Percentiles rank a stretch among this genome's conserved stretches.
Conservation (phyloP, 345 rosid species). For the Erysimum cheiranthoides region DNA sequence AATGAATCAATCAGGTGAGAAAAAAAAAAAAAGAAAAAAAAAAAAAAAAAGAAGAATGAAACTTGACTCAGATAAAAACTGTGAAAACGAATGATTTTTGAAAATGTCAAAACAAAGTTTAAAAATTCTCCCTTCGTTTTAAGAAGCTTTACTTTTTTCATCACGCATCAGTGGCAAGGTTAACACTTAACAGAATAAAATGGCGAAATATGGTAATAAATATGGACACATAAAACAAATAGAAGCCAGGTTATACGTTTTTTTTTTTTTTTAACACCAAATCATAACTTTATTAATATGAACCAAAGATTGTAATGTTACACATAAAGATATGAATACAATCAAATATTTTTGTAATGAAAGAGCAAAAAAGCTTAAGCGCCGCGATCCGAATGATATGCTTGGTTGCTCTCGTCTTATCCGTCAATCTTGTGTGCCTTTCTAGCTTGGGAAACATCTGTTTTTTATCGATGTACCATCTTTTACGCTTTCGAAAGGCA, state of each 20-base stretch:
- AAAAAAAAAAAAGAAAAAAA: not conserved
- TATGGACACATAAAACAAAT: not conserved
- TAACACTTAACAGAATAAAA: not conserved
- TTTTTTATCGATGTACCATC: too few species aligned
- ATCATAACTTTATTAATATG: too few species aligned
- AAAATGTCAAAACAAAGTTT: not conserved
- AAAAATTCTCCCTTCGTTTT: not conserved
- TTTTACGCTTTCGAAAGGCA: too few species aligned
- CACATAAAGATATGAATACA: too few species aligned
- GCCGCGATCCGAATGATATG: too few species aligned
- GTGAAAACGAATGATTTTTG: not conserved
- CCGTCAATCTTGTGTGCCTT: too few species aligned
- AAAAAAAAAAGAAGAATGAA: not conserved
- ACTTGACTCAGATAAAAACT: not conserved
- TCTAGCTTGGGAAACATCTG: too few species aligned
- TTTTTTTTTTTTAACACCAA: too few species aligned
- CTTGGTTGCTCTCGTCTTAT: too few species aligned
- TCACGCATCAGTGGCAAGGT: constrained; percentile 7
- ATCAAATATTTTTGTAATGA: too few species aligned
- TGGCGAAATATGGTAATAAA: not conserved
- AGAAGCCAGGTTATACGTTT: not conserved
- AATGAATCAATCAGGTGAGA: not conserved
- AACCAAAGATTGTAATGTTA: too few species aligned
- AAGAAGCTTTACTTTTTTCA: not conserved
- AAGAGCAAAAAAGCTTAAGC: too few species aligned